phyloP scores from a whole-genome alignment of 345 rosid species.

The Crucihimalaya himalaica region DNA sequence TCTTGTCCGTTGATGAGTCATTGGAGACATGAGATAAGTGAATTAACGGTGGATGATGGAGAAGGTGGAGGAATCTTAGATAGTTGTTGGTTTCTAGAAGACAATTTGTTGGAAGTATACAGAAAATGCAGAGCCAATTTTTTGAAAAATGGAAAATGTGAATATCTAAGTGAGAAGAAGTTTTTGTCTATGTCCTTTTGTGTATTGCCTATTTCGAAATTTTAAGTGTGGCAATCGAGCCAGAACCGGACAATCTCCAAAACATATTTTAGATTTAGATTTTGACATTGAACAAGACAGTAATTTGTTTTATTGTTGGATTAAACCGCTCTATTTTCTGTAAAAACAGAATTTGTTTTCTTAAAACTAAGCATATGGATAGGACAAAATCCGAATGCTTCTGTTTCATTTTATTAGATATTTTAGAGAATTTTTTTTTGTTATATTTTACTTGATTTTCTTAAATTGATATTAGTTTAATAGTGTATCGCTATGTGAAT shows the following conservation, averaged over 20 bases:
- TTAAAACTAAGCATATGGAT: neutral
- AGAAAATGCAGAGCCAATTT: conserved; percentile 10
- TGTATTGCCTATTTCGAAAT: conserved; percentile 24
- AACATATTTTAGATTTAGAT: neutral
- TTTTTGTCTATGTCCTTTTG: conserved; percentile 14
- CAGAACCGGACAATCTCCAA: neutral
- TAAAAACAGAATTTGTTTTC: neutral
- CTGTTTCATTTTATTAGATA: too few relatives aligned
- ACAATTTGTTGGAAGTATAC: conserved; percentile 18
- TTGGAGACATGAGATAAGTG: conserved; percentile 5
- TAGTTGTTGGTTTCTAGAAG: conserved; percentile 17
- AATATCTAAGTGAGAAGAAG: conserved; percentile 22
- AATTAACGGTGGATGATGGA: conserved; percentile 25
- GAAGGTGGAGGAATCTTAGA: neutral
- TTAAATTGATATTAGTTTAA: too few relatives aligned
- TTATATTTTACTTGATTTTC: too few relatives aligned
- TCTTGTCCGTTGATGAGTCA: conserved; percentile 16
- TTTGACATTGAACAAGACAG: neutral
- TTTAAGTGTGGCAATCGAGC: conserved; percentile 17
- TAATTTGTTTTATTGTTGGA: neutral
- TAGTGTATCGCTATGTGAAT: too few relatives aligned
- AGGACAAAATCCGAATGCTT: too few relatives aligned
- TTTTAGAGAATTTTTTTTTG: too few relatives aligned
- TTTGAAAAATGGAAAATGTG: neutral
- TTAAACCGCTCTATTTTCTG: neutral